Percentiles rank a stretch among this genome's conserved stretches.
Evolutionary conservation across 805 yeast genomes (phyloP).

Genomic region (Yarrowia keelungensis): DNA sequence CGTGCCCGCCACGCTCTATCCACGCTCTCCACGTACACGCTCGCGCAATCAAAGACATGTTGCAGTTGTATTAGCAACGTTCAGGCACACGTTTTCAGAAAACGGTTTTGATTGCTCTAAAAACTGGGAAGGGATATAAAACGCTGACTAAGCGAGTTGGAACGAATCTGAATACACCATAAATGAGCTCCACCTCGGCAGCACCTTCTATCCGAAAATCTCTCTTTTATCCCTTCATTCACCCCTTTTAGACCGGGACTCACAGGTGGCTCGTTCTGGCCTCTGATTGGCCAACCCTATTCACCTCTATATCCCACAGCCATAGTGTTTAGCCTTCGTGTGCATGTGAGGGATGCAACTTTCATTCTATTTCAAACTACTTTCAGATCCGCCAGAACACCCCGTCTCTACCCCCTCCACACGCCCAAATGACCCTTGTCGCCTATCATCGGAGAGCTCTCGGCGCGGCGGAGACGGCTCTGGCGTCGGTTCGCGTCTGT

Average conservation of each 20-base stretch:
- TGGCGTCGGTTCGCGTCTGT: background rate
- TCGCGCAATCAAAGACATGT: background rate
- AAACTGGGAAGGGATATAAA: background rate
- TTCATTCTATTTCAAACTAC: background rate
- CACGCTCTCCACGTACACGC: background rate
- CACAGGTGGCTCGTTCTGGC: background rate
- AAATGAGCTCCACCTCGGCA: too few relatives aligned
- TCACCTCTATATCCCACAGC: conserved; percentile 3
- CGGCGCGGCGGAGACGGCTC: conserved; percentile 6
- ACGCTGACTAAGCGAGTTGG: background rate
- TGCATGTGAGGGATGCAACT: conserved; percentile 4
- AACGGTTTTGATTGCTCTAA: background rate
- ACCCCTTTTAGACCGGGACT: background rate
- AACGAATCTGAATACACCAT: background rate
- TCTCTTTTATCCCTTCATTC: background rate
- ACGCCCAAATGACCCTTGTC: conserved; percentile 2
- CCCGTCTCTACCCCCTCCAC: background rate
- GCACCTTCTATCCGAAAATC: too few relatives aligned
- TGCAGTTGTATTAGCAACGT: background rate
- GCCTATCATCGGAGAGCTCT: conserved; percentile 25
- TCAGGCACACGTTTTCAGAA: background rate
- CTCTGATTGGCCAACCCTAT: conserved; percentile 11
- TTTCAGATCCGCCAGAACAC: background rate
- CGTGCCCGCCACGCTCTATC: background rate
- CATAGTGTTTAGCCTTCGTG: background rate